phyloP scores from a whole-genome alignment of 306 rosid species.

The Canavalia ensiformis region DNA sequence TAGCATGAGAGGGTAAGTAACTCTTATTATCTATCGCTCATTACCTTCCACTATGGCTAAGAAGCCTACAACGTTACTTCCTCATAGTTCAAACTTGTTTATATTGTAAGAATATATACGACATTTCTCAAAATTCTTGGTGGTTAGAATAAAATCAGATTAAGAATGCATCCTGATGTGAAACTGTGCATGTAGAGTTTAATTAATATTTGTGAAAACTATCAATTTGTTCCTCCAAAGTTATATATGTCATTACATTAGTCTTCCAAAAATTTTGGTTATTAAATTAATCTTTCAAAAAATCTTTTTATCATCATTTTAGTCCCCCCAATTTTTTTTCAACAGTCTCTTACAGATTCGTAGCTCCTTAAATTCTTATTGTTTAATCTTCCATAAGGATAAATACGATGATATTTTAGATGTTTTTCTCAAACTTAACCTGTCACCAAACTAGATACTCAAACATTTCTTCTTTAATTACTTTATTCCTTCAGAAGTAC shows the following conservation, averaged over 20 bases:
- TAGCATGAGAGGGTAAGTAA: constrained; percentile 73
- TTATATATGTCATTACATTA: not conserved
- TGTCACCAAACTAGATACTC: not conserved
- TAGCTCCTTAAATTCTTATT: too few species aligned
- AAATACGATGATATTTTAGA: too few species aligned
- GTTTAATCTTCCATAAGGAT: too few species aligned
- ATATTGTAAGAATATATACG: constrained; percentile 13
- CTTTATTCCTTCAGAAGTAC: not conserved
- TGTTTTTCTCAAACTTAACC: too few species aligned
- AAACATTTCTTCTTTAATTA: not conserved
- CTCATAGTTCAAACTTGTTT: not conserved
- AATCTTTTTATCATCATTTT: not conserved
- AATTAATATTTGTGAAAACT: not conserved
- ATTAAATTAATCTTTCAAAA: not conserved
- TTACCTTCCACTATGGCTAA: not conserved
- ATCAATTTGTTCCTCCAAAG: not conserved
- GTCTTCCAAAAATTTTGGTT: not conserved
- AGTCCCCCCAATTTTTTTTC: too few species aligned
- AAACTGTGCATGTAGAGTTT: constrained; percentile 2
- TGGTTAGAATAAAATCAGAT: constrained; percentile 36
- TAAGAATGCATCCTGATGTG: constrained; percentile 12
- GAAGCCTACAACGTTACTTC: constrained; percentile 19
- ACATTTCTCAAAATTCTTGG: constrained; percentile 28
- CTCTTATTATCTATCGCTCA: not conserved
- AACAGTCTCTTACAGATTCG: too few species aligned